Base-by-base conservation (phyloP, 129 eudicot genomes). In the Artemisia argyi region DNA sequence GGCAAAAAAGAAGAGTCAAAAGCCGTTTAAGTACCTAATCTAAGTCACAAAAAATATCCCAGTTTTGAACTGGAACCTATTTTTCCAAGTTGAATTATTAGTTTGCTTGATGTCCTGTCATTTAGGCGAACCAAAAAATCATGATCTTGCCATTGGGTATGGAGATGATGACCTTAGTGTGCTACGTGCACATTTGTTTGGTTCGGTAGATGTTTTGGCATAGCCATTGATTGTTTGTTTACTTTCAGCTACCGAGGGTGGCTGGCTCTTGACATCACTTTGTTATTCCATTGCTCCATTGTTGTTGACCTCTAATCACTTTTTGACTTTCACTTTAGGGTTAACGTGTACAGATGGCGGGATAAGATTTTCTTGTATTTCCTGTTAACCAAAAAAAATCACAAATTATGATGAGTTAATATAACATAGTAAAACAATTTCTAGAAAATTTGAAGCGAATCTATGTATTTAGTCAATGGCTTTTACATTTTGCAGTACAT, bases 321-420 rank as follows among this genome's bases (percentile, higher is more conserved):
- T 56, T 73, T 80, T 82, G n/a, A 51, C 78, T 76, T 76, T 86
- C 79, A 71, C 76, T 73, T 79, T 90, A 0, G 84, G 83, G 78
- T 51, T 67, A 68, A 94, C 22, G 1, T 20, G 22, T 20, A 20
- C 22, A 20, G 22, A 20, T 20, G 22, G 22, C 1, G 22, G 22
- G 22, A 20, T 20, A 20, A 1, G 22, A 0, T 0, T 20, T 20
- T 20, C 22, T 20, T 20, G 22, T 20, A 20, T 20, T 20, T 20
- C 22, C 22, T 77, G 75, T 86, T 17, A 75, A 65, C 46, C 55
- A 69, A 88, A 77, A 26, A 26, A 20, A 20, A 20, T 20, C 22
- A 20, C 22, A 0, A 20, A 20, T 18, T 14, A 64, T n/a, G 53
- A 62, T 3, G 54, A 1, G 68, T n/a, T 30, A 4, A 2, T 26